Percentiles rank a stretch among this genome's conserved stretches.
These are phyloP conservation scores for Achlya hypogyna DNA, from an alignment of 352 stramenopile species.

Conservation along the genomic window DNA sequence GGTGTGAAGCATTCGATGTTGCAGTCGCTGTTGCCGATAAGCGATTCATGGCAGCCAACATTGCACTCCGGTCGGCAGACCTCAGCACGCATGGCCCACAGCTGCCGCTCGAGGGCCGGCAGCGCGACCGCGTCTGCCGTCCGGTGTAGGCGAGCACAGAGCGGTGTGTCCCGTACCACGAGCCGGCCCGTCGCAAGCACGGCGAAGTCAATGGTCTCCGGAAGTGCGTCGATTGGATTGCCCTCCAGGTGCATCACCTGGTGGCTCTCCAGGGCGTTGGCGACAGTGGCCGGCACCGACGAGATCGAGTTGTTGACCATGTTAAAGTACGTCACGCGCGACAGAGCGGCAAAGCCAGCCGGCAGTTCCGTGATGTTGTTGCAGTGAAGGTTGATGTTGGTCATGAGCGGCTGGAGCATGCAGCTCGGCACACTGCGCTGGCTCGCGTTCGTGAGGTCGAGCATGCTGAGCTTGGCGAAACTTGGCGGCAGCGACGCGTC, in stretches of 20 bases:
- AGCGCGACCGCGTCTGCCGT: background rate
- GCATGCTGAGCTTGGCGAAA: background rate
- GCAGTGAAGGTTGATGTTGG: background rate
- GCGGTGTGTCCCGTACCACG: background rate
- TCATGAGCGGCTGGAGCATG: background rate
- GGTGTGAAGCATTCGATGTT: constrained; percentile 2
- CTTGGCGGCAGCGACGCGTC: background rate
- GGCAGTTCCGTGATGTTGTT: background rate
- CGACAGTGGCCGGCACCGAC: background rate
- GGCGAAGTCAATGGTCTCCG: background rate
- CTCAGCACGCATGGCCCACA: background rate
- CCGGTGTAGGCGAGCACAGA: background rate
- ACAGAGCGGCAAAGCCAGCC: background rate
- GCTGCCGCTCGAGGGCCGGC: background rate
- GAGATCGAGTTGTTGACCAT: constrained; percentile 3
- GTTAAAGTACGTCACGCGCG: background rate
- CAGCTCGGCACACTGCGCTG: background rate
- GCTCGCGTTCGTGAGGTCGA: constrained; percentile 1
- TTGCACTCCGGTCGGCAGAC: background rate
- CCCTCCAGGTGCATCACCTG: background rate
- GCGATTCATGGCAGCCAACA: background rate
- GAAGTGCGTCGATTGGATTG: background rate
- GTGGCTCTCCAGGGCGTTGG: background rate
- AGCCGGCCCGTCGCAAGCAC: background rate
- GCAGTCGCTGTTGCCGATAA: constrained; percentile 2